Base-by-base conservation (phyloP, 2,329 filamentous ascomycete genomes). In the Exophiala lecanii-corni region DNA sequence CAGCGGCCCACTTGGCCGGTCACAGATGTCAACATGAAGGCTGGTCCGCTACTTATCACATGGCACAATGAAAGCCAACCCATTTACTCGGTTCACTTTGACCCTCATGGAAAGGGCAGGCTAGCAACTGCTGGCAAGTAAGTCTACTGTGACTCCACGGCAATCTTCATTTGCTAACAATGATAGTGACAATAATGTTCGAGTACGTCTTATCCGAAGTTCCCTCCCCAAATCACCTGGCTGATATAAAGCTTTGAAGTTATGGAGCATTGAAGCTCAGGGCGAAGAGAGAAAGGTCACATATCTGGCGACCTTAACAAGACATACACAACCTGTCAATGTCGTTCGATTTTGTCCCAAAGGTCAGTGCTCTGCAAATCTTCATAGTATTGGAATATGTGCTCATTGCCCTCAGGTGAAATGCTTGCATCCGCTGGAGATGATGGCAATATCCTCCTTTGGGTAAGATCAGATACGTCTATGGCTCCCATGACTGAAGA, bases 41-140 rank as follows among this genome's bases (percentile, higher is more conserved):
- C 89, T 62, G 84, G 88, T 61, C 91, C 92, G 58, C 78, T 98
- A 57, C 91, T 97, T 63, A 91, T 98, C 70, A 88, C 94, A 74
- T 98, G 92, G 92, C 94, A 98, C 69, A 87, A 96, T 67, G 87
- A 95, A 62, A 95, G 94, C 70, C 82, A 87, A 58, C 92, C 92
- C 46, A 89, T 98, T 64, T 98, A 97, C 71, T 96, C 91, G 32
- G 88, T 89, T 57, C 91, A 97, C 66, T 98, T 97, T 64, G 91
- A 98, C 64, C 87, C 87, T 36, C 78, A 87, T 61, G 89, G 88
- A 53, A 96, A 92, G 66, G 89, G 89, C 41, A 82, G 92, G 59
- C 72, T 98, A 51, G 92, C 92, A 45, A 98, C 92, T 7, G 91
- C 84, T 50, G 92, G 91, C 59, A 92, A 92, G 67, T 70, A 63